Percentiles rank a stretch among this genome's conserved stretches.
Evolutionary conservation across 2,329 filamentous ascomycete species (phyloP).

Genomic region (Fusarium liriodendri): DNA sequence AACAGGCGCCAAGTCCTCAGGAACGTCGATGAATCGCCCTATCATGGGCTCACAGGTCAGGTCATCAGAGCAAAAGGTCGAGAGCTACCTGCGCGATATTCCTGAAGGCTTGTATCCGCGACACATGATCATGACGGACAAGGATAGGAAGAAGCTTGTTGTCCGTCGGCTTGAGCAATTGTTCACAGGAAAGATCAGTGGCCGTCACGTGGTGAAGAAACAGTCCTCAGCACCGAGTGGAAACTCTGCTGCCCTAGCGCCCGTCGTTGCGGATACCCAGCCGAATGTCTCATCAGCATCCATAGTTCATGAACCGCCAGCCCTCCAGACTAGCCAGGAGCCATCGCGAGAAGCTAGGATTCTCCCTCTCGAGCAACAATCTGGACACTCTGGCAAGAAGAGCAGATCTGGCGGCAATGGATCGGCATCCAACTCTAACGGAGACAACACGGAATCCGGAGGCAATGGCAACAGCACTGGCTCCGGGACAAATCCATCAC

Average conservation of each 20-base stretch:
- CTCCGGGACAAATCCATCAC: constrained; percentile 53
- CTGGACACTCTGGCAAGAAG: constrained; percentile 51
- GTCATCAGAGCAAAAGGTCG: constrained; percentile 69
- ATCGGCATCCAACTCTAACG: constrained; percentile 61
- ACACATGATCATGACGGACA: constrained; percentile 73
- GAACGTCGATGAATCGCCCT: constrained; percentile 52
- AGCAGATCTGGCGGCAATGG: constrained; percentile 55
- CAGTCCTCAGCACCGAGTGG: constrained; percentile 27
- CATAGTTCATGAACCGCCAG: constrained; percentile 52
- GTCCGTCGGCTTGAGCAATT: constrained; percentile 82
- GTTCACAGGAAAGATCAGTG: constrained; percentile 77
- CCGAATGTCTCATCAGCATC: constrained; percentile 26
- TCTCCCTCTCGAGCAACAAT: constrained; percentile 46
- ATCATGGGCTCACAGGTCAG: constrained; percentile 51
- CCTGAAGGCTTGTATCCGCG: constrained; percentile 75
- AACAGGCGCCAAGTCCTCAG: constrained; percentile 59
- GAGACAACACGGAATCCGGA: constrained; percentile 58
- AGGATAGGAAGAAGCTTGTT: constrained; percentile 80
- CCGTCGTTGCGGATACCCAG: constrained; percentile 44
- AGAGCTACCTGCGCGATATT: constrained; percentile 78
- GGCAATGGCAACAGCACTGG: constrained; percentile 46
- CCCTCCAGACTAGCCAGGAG: constrained; percentile 36
- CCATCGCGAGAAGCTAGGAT: constrained; percentile 63
- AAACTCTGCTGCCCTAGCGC: constrained; percentile 15
- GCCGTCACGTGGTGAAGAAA: constrained; percentile 50